Percentiles rank a stretch among this genome's conserved stretches.
phyloP scores from a whole-genome alignment of 257 asterid species.

The Verbena officinalis region DNA sequence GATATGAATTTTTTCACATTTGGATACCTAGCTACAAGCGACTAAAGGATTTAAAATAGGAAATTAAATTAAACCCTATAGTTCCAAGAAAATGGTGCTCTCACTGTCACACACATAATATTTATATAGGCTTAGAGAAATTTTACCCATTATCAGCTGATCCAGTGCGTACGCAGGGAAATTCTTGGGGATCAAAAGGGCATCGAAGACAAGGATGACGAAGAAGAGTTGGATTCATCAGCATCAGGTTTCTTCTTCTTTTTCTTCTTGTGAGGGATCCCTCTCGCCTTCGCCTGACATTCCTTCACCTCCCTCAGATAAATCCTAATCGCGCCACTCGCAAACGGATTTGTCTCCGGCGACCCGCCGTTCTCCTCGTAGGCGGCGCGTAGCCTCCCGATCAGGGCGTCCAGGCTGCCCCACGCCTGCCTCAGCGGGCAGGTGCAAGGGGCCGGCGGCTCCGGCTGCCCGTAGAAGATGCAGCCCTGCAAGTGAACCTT shows the following conservation, averaged over 20 bases:
- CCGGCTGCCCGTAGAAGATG: conserved; percentile 80
- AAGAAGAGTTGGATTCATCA: conserved; percentile 47
- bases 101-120: too few relatives aligned
- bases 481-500: conserved; percentile 79
- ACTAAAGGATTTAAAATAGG: too few relatives aligned
- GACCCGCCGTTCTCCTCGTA: conserved; percentile 84
- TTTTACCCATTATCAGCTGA: conserved; percentile 26
- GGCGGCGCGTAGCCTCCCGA: conserved; percentile 81
- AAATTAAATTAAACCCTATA: too few relatives aligned
- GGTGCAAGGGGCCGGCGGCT: conserved; percentile 78
- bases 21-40: too few relatives aligned
- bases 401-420: conserved; percentile 82
- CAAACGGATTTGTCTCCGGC: conserved; percentile 75
- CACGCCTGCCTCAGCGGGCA: conserved; percentile 85
- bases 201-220: conserved; percentile 35
- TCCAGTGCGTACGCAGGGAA: conserved; percentile 37
- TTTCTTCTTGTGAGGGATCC: conserved; percentile 74
- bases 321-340: conserved; percentile 62
- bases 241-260: conserved; percentile 53
- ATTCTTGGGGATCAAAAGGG: too few relatives aligned
- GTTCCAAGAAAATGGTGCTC: not conserved
- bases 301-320: conserved; percentile 78
- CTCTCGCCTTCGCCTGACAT: conserved; percentile 72
- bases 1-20: too few relatives aligned
- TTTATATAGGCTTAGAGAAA: not conserved